phyloP scores from a whole-genome alignment of 495 filamentous ascomycete species.

The Evansstolkia leycettana region DNA sequence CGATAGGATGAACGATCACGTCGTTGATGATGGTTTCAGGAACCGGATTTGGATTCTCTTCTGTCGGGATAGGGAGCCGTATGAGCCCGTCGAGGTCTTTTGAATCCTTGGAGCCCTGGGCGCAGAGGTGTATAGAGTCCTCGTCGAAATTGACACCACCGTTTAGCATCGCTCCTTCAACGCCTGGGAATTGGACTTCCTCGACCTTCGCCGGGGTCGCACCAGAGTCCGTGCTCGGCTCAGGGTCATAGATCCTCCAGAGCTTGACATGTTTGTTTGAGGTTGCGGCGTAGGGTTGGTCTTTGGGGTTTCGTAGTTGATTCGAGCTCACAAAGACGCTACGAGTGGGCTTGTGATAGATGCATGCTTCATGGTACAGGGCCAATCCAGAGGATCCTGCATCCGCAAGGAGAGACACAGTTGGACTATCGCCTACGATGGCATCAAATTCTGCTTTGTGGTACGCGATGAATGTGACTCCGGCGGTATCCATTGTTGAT shows the following conservation, averaged over 20 bases:
- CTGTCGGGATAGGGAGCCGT: not conserved
- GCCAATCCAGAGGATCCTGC: no score
- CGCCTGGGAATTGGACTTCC: not conserved
- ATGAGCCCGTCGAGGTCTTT: constrained; percentile 36
- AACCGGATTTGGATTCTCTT: constrained; percentile 16
- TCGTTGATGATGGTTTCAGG: constrained; percentile 37
- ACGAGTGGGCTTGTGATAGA: constrained; percentile 29
- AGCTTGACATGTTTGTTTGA: constrained; percentile 14
- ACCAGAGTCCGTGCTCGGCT: no score
- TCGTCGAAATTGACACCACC: constrained; percentile 37
- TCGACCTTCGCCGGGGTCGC: constrained; percentile 12
- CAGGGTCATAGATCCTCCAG: constrained; percentile 15
- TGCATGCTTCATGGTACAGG: constrained; percentile 1
- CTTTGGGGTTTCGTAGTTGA: constrained; percentile 8
- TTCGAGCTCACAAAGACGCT: constrained; percentile 44
- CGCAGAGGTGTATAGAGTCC: constrained; percentile 33
- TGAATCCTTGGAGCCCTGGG: constrained; percentile 32
- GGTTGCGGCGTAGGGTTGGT: not conserved
- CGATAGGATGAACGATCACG: constrained; percentile 22
- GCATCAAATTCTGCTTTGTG: no score
- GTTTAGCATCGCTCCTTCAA: constrained; percentile 29
- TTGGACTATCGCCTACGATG: no score
- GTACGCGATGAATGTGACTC: no score
- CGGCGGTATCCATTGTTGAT: no score
- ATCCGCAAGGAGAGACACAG: no score